Evolutionary conservation across 129 eudicot genomes (phyloP).

Genomic region (Arctium lappa): DNA sequence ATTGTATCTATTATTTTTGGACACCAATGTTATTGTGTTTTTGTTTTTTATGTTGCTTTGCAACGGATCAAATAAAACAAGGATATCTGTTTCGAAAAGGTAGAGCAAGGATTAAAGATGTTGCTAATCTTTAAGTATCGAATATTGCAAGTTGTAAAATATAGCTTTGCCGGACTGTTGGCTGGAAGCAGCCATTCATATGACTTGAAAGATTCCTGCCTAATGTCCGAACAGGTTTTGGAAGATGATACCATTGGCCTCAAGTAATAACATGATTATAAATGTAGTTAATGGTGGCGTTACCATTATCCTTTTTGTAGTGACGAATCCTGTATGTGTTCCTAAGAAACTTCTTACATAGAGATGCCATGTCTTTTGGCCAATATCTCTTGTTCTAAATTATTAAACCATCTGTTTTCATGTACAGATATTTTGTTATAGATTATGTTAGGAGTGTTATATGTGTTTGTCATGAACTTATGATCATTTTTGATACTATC

Average conservation of each 20-base stretch:
- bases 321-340: too few species aligned
- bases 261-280: background rate
- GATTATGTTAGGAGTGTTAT: background rate
- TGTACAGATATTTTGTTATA: background rate
- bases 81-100: too few species aligned
- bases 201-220: background rate
- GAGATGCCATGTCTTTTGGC: background rate
- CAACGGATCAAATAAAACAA: background rate
- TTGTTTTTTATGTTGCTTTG: too few species aligned
- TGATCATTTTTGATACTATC: too few species aligned
- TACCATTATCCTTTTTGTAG: too few species aligned
- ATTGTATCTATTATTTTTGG: background rate
- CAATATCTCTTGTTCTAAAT: background rate
- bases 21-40: background rate
- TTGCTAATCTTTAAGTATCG: too few species aligned
- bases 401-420: background rate
- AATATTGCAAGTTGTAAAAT: too few species aligned
- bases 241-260: background rate
- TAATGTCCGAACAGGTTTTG: background rate
- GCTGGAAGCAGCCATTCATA: background rate
- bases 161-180: too few species aligned
- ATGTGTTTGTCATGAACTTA: background rate
- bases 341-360: background rate
- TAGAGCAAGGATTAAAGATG: too few species aligned
- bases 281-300: too few species aligned